Conservation (phyloP, 2,329 filamentous ascomycete genomes). For the Aureobasidium leucospermi region DNA sequence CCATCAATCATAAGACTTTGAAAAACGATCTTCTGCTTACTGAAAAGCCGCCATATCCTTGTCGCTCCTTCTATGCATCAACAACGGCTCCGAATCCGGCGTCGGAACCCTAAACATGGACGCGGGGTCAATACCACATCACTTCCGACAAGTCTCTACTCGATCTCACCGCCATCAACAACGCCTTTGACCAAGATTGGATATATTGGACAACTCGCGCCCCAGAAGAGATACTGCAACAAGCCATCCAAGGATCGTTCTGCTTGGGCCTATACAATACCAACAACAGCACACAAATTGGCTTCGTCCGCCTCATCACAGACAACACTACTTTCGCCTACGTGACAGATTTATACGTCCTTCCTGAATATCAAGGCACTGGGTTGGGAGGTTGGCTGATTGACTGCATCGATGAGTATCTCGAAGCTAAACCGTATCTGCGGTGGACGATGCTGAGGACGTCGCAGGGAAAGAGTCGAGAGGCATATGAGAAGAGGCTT, state of each 20-base stretch:
- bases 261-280: not conserved
- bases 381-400: not conserved
- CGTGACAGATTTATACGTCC: constrained; percentile 23
- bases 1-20: no score
- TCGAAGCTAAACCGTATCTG: not conserved
- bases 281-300: not conserved
- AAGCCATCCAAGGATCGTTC: not conserved
- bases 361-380: not conserved
- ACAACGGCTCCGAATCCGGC: no score
- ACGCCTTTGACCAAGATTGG: not conserved
- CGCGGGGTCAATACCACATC: not conserved
- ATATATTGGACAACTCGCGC: constrained; percentile 14
- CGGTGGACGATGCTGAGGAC: constrained; percentile 26
- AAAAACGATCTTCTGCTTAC: no score
- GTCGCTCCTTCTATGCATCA: no score
- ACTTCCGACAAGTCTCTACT: not conserved
- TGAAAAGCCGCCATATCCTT: no score
- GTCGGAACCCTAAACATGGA: constrained; percentile 8
- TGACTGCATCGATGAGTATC: constrained; percentile 26
- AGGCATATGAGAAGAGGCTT: not conserved
- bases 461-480: not conserved
- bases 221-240: constrained; percentile 16
- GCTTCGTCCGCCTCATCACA: not conserved
- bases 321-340: not conserved
- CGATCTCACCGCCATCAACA: not conserved